Evolutionary conservation across 306 rosid genomes (phyloP).

Genomic region (Ormosia emarginata): DNA sequence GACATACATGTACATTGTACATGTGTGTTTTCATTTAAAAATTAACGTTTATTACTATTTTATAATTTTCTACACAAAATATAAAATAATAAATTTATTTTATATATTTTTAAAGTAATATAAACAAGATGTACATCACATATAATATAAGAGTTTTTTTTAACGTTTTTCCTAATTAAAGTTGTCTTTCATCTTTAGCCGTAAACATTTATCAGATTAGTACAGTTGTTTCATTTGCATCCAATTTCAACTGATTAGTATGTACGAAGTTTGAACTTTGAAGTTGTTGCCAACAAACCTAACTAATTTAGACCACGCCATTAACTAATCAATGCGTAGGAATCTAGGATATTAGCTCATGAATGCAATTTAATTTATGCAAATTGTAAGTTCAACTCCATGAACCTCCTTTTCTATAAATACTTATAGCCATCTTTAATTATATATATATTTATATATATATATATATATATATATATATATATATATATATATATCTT

Average conservation of each 20-base stretch:
- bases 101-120: too few species aligned
- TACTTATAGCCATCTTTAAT: background rate
- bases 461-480: too few species aligned
- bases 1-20: too few species aligned
- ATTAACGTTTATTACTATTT: too few species aligned
- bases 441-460: too few species aligned
- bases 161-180: too few species aligned
- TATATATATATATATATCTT: too few species aligned
- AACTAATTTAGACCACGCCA: constrained; percentile 36
- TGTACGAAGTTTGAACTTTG: background rate
- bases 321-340: background rate
- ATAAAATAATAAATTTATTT: too few species aligned
- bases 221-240: background rate
- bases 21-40: too few species aligned
- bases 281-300: constrained; percentile 6
- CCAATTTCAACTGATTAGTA: background rate
- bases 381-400: background rate
- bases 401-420: constrained; percentile 22
- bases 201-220: background rate
- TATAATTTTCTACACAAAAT: too few species aligned
- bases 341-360: background rate
- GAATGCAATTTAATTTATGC: background rate
- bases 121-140: too few species aligned
- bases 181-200: background rate
- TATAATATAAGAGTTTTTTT: too few species aligned